Conservation (phyloP, 1,284 basidiomycete genomes). For the Tilletiaria anomala region DNA sequence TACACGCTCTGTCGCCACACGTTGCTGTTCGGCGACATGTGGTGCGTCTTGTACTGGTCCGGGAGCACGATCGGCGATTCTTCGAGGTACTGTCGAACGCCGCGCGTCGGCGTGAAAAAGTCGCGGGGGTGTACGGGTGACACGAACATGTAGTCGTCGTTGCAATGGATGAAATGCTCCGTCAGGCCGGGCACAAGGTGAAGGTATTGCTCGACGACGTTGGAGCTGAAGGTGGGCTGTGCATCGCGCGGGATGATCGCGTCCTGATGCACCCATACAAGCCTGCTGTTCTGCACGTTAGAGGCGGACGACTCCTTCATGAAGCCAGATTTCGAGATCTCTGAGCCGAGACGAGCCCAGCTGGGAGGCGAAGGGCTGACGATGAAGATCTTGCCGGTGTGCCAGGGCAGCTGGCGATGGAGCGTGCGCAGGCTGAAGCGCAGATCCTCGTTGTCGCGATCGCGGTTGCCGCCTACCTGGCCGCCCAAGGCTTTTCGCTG, state of each 20-base stretch:
- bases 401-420: constrained; percentile 3
- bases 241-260: neutral
- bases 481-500: neutral
- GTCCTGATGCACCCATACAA: constrained; percentile 3
- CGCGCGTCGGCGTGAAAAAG: constrained; percentile 3
- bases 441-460: constrained; percentile 6
- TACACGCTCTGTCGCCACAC: constrained; percentile 2
- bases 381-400: constrained; percentile 2
- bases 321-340: neutral
- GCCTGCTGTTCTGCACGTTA: neutral
- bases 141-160: constrained; percentile 4
- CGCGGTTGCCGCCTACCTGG: constrained; percentile 2
- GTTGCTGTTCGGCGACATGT: neutral
- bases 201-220: constrained; percentile 3
- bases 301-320: neutral
- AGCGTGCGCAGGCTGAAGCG: constrained; percentile 2
- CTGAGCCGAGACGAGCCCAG: neutral
- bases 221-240: constrained; percentile 4
- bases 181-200: constrained; percentile 3
- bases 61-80: neutral
- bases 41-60: neutral
- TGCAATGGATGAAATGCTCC: constrained; percentile 4
- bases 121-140: constrained; percentile 2
- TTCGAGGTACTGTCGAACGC: constrained; percentile 3
- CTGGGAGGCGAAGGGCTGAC: constrained; percentile 2